Conservation (phyloP, 163 green algal species). For the Volvox carteri region DNA sequence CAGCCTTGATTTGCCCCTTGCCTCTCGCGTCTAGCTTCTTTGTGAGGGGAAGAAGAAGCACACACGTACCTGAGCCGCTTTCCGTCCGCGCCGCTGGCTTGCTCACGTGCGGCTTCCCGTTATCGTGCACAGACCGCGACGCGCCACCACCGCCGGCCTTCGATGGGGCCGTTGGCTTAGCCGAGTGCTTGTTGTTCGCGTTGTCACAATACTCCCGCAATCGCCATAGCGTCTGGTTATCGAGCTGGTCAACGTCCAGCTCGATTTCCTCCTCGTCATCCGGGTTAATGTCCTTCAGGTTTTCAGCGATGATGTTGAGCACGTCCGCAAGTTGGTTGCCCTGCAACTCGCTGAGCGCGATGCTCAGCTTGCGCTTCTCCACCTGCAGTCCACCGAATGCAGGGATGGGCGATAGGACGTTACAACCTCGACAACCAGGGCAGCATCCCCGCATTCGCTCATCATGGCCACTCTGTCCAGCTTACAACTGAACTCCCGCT, state of each 20-base stretch:
- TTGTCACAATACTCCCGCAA: slow-evolving; percentile 79
- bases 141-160: not conserved
- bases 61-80: slow-evolving; percentile 45
- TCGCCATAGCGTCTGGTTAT: slow-evolving; percentile 81
- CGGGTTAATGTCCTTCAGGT: slow-evolving; percentile 57
- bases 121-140: slow-evolving; percentile 16
- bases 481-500: too few relatives aligned
- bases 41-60: too few relatives aligned
- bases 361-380: slow-evolving; percentile 64
- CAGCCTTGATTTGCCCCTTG: too few relatives aligned
- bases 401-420: too few relatives aligned
- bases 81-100: slow-evolving; percentile 50
- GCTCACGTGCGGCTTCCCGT: slow-evolving; percentile 25
- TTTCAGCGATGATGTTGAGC: slow-evolving; percentile 78
- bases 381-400: slow-evolving; percentile 35
- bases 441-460: too few relatives aligned
- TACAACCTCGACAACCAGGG: too few relatives aligned
- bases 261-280: slow-evolving; percentile 88
- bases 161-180: not conserved
- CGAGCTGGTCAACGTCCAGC: slow-evolving; percentile 90
- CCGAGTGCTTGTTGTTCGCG: slow-evolving; percentile 22
- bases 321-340: slow-evolving; percentile 73
- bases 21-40: too few relatives aligned
- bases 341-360: slow-evolving; percentile 60
- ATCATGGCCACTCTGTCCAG: too few relatives aligned